Evolutionary conservation across 345 rosid genomes (phyloP).

Genomic region (Boechera divaricarpa): DNA sequence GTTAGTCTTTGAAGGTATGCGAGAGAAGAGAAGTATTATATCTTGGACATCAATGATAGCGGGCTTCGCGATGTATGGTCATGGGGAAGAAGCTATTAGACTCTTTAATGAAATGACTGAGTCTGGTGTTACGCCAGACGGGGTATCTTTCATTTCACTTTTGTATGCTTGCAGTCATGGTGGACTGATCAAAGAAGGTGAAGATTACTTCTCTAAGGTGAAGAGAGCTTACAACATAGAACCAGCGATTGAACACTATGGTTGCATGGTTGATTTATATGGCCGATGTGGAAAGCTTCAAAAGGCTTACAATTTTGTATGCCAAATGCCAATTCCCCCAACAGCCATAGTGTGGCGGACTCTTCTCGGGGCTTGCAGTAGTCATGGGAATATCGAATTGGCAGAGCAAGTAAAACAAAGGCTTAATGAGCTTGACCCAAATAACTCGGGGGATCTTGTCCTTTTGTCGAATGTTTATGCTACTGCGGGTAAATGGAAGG

Average conservation of each 20-base stretch:
- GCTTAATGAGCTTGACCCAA: conserved; percentile 56
- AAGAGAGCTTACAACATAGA: conserved; percentile 44
- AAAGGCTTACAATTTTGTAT: conserved; percentile 56
- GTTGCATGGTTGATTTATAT: conserved; percentile 67
- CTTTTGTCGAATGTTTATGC: conserved; percentile 60
- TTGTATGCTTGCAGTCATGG: conserved; percentile 74
- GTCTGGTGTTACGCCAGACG: conserved; percentile 53
- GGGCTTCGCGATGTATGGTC: conserved; percentile 64
- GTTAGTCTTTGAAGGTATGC: conserved; percentile 55
- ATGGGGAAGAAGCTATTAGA: conserved; percentile 55
- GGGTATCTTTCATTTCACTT: conserved; percentile 57
- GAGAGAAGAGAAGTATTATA: conserved; percentile 46
- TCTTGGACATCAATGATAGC: conserved; percentile 69
- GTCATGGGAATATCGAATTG: conserved; percentile 58
- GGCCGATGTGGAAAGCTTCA: conserved; percentile 58
- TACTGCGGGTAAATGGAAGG: conserved; percentile 63
- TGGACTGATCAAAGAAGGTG: conserved; percentile 66
- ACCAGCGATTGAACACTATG: conserved; percentile 62
- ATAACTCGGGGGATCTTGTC: conserved; percentile 56
- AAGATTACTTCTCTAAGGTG: conserved; percentile 53
- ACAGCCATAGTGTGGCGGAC: conserved; percentile 60
- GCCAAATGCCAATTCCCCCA: conserved; percentile 57
- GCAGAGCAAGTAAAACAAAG: conserved; percentile 58
- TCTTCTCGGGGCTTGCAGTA: conserved; percentile 61
- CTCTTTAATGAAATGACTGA: conserved; percentile 52